Evolutionary conservation across 2,329 filamentous ascomycete genomes (phyloP), one percentile per base, ranked within the genome.

Genomic region (Alternaria angustiovoidea): DNA sequence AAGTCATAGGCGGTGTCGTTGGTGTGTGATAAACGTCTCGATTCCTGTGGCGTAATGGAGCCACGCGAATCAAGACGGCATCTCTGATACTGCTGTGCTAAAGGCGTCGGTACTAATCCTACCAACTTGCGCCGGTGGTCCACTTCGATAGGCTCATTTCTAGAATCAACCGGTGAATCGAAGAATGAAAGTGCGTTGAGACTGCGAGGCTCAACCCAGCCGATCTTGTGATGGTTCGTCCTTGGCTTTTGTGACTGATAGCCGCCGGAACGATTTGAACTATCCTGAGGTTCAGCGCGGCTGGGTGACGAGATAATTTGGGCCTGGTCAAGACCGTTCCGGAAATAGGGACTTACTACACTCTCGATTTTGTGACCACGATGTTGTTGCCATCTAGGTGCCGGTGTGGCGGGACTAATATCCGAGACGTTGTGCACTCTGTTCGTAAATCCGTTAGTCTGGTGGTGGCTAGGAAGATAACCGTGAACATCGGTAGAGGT

Each of bases 281-380:
- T 75, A 62, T 57, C 46, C 30, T 68, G 60, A 48, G 59, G 68
- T 66, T 76, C 70, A 74, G 70, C 61, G 63, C 69, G 55, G 56
- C 64, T 51, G 49, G 59, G 28, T 46, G 57, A 57, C 41, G 63
- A 54, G 48, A 54, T 54, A 7, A 47, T 14, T 54, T 63, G 57
- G 57, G 61, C 61, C 60, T 60, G 58, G 39, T 51, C 63, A 62
- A 58, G 64, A 47, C 54, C 68, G 60, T 56, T 67, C 46, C 62
- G 66, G 63, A 81, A 80, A 63, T 80, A 80, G 9, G 79, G 77
- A 75, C 79, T 81, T 68, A 77, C 70, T 54, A 80, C 75, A 70
- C 41, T 74, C 46, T 75, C 66, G 51, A 67, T 53, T 56, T 68
- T 63, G 16, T 52, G 58, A 4, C 41, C 51, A n/a, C 68, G 62